Evolutionary conservation across 169 alveolate species (phyloP).

Genomic region (Toxoplasma gondii): DNA sequence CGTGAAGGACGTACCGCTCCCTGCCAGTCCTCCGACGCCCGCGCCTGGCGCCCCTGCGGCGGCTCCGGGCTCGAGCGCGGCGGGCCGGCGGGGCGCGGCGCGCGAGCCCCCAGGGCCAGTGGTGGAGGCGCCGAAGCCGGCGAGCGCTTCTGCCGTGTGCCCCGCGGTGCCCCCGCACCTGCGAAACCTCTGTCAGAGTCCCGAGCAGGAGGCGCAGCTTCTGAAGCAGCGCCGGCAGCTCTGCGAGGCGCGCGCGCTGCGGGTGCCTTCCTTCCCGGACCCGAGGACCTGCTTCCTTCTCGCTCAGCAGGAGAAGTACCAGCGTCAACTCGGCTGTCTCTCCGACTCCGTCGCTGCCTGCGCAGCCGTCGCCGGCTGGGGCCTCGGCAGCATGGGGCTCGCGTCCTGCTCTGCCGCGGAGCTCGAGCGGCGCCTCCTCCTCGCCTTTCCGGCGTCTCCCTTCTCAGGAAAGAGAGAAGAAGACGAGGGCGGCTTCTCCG

Average conservation of each 20-base stretch:
- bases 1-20: slow-evolving; percentile 20
- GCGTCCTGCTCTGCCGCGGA: not conserved
- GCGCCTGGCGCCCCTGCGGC: not conserved
- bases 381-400: slow-evolving; percentile 42
- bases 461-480: not conserved
- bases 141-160: not conserved
- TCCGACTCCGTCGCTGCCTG: slow-evolving; percentile 13
- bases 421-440: slow-evolving; percentile 30
- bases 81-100: not conserved
- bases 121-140: not conserved
- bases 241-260: not conserved
- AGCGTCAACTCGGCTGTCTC: slow-evolving; percentile 33
- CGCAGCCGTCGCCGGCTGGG: slow-evolving; percentile 45
- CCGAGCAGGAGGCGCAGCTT: not conserved
- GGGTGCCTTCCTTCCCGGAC: slow-evolving; percentile 38
- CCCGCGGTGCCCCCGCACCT: not conserved
- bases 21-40: not conserved
- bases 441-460: not conserved
- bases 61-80: not conserved
- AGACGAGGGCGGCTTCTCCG: not conserved
- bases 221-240: slow-evolving; percentile 26
- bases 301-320: slow-evolving; percentile 48
- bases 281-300: slow-evolving; percentile 5
- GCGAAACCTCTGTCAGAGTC: not conserved
- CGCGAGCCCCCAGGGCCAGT: not conserved